A percentile compares a stretch with the other conserved stretches of the same genome.
Evolutionary conservation across 345 rosid species (phyloP).

Genomic region (Anacardium occidentale): DNA sequence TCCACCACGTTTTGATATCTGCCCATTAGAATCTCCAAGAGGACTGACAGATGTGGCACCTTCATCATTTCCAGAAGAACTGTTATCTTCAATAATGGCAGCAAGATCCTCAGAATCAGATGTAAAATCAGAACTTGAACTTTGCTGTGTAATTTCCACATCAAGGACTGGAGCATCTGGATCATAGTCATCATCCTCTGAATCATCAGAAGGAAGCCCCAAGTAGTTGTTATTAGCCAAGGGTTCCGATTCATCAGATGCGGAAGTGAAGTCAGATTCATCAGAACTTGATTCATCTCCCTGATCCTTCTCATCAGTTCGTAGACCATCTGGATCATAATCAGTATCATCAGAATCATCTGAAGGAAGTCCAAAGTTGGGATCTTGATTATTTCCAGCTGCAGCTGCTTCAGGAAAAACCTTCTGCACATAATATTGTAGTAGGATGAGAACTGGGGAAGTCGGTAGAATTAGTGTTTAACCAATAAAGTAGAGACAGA

Average conservation of each 20-base stretch:
- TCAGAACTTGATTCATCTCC: slow-evolving; percentile 57
- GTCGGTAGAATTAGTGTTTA: background rate
- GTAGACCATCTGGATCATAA: slow-evolving; percentile 55
- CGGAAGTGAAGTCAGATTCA: slow-evolving; percentile 56
- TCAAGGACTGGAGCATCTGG: slow-evolving; percentile 56
- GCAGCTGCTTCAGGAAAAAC: slow-evolving; percentile 81
- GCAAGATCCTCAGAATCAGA: slow-evolving; percentile 79
- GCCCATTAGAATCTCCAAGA: slow-evolving; percentile 21
- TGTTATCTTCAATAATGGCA: slow-evolving; percentile 30
- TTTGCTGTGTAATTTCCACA: slow-evolving; percentile 41
- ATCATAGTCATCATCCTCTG: slow-evolving; percentile 81
- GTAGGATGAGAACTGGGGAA: slow-evolving; percentile 11
- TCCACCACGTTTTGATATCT: slow-evolving; percentile 30
- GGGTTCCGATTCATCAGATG: slow-evolving; percentile 53
- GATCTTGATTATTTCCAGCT: slow-evolving; percentile 50
- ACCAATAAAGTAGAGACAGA: background rate
- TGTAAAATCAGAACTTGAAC: slow-evolving; percentile 71
- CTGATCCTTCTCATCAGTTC: slow-evolving; percentile 40
- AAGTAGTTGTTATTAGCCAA: slow-evolving; percentile 34
- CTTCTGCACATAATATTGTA: slow-evolving; percentile 49
- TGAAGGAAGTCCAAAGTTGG: slow-evolving; percentile 65
- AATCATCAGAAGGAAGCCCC: slow-evolving; percentile 83
- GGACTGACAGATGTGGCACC: slow-evolving; percentile 12
- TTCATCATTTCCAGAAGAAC: slow-evolving; percentile 36
- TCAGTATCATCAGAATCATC: slow-evolving; percentile 87